A percentile compares a stretch with the other conserved stretches of the same genome.
These are phyloP conservation scores for Geotrichum carabidarum DNA, from an alignment of 1,139 yeast species.

Conservation along the genomic window DNA sequence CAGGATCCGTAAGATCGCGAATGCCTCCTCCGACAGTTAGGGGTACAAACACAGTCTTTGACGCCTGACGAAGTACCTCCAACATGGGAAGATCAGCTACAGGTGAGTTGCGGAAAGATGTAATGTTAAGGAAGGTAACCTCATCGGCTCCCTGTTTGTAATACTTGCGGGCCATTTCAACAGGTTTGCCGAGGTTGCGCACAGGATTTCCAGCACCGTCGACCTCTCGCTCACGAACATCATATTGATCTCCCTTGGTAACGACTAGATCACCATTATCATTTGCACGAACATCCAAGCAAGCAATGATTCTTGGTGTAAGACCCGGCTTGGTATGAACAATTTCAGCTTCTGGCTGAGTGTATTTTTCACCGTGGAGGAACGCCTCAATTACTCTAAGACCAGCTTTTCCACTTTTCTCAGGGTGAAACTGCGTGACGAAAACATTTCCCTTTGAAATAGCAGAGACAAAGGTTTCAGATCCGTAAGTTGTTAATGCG, in stretches of 20 bases:
- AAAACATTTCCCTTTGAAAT: constrained; percentile 67
- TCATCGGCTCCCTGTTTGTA: constrained; percentile 96
- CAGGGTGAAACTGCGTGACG: constrained; percentile 98
- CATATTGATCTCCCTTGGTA: constrained; percentile 96
- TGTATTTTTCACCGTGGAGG: constrained; percentile 44
- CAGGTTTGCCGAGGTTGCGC: constrained; percentile 92
- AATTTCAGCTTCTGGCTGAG: constrained; percentile 2
- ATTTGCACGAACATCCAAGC: constrained; percentile 92
- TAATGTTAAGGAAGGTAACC: constrained; percentile 86
- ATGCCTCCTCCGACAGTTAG: constrained; percentile 97
- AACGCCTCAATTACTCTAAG: constrained; percentile 68
- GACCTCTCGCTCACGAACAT: constrained; percentile 70
- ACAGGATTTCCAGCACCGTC: constrained; percentile 50
- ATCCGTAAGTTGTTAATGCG: constrained; percentile 69
- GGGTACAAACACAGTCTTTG: constrained; percentile 90
- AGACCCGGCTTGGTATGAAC: constrained; percentile 47
- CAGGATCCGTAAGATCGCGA: constrained; percentile 80
- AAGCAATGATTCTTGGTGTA: constrained; percentile 87
- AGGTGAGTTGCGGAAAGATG: constrained; percentile 92
- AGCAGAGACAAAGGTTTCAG: constrained; percentile 82
- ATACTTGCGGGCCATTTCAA: constrained; percentile 82
- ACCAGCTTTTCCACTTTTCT: constrained; percentile 90
- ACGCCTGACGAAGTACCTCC: constrained; percentile 74
- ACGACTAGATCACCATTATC: constrained; percentile 93
- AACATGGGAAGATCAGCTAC: constrained; percentile 90